A percentile compares a stretch with the other conserved stretches of the same genome.
Evolutionary conservation across 2,329 filamentous ascomycete species (phyloP).

Genomic region (Coleophoma crateriformis): DNA sequence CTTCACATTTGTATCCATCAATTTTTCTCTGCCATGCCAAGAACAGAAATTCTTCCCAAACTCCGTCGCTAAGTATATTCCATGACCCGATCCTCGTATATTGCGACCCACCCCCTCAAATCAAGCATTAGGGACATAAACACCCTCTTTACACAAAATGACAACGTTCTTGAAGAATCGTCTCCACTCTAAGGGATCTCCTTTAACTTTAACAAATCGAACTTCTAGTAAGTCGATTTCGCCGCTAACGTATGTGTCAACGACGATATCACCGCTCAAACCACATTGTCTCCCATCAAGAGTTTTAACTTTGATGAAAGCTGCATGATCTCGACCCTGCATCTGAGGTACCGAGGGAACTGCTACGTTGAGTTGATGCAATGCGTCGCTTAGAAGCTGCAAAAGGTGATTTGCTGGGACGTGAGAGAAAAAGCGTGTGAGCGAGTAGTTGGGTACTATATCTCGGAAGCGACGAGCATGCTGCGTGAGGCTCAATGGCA

Average conservation of each 20-base stretch:
- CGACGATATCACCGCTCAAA: slow-evolving; percentile 68
- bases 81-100: not conserved
- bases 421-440: slow-evolving; percentile 89
- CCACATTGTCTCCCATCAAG: slow-evolving; percentile 67
- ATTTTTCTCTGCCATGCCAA: not conserved
- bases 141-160: slow-evolving; percentile 77
- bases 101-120: not conserved
- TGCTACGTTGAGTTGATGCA: slow-evolving; percentile 82
- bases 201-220: slow-evolving; percentile 88
- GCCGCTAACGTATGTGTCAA: slow-evolving; percentile 58
- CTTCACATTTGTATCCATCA: not conserved
- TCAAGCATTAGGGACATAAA: slow-evolving; percentile 51
- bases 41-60: not conserved
- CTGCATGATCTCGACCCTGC: slow-evolving; percentile 48
- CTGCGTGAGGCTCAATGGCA: slow-evolving; percentile 83
- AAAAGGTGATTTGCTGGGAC: slow-evolving; percentile 71
- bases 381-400: slow-evolving; percentile 71
- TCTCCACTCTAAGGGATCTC: slow-evolving; percentile 94
- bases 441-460: slow-evolving; percentile 79
- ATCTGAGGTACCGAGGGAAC: slow-evolving; percentile 41
- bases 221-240: slow-evolving; percentile 69
- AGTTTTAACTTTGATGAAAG: slow-evolving; percentile 68
- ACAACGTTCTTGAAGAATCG: slow-evolving; percentile 96
- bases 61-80: not conserved
- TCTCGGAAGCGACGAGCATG: slow-evolving; percentile 83